Conservation (phyloP, 2,329 filamentous ascomycete species). For the Beauveria rudraprayagi region DNA sequence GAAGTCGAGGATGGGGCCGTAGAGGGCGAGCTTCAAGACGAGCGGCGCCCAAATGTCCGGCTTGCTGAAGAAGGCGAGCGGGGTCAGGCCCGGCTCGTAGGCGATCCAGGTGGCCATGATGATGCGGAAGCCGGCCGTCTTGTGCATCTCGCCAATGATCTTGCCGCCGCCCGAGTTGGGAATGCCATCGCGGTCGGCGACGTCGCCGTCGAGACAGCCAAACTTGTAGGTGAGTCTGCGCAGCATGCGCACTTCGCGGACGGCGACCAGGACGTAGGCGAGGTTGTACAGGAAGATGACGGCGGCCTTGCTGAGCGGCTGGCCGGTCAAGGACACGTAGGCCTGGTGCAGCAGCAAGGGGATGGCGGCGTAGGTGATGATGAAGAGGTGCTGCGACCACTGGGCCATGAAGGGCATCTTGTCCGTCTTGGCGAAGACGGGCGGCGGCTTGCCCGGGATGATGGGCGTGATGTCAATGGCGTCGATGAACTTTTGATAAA, state of each 20-base stretch:
- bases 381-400: constrained; percentile 24
- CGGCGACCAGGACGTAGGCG: constrained; percentile 22
- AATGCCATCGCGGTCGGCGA: constrained; percentile 27
- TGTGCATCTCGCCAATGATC: constrained; percentile 18
- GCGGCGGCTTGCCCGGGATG: constrained; percentile 15
- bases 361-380: constrained; percentile 22
- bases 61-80: constrained; percentile 4
- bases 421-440: constrained; percentile 26
- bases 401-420: constrained; percentile 23
- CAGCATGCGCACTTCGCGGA: constrained; percentile 23
- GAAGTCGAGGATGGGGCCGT: constrained; percentile 32
- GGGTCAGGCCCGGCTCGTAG: constrained; percentile 16
- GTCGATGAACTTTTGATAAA: constrained; percentile 14
- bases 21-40: constrained; percentile 24
- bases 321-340: constrained; percentile 12
- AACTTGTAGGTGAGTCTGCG: constrained; percentile 22
- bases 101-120: constrained; percentile 19
- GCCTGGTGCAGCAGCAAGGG: constrained; percentile 20
- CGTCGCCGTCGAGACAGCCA: constrained; percentile 22
- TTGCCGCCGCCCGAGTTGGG: constrained; percentile 23
- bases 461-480: constrained; percentile 15
- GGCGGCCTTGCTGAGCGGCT: constrained; percentile 10
- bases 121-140: constrained; percentile 19
- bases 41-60: constrained; percentile 20
- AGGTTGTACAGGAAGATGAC: constrained; percentile 21